phyloP scores from a whole-genome alignment of 164 flowering plant genomes.

The Macadamia integrifolia region DNA sequence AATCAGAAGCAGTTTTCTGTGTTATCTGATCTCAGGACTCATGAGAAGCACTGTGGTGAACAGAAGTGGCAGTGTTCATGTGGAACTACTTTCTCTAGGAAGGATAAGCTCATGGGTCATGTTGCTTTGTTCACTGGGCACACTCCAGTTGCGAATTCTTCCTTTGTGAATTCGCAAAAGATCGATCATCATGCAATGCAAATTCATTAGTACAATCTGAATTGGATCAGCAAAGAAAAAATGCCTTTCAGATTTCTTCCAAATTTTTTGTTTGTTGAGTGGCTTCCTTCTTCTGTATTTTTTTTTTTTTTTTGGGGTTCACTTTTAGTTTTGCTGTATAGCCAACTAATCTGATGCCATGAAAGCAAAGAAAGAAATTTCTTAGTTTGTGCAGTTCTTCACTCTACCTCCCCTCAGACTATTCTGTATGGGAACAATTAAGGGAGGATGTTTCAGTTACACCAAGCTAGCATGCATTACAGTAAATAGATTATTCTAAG shows the following conservation, averaged over 20 bases:
- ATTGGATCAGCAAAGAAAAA: neutral
- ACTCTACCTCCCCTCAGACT: too few species aligned
- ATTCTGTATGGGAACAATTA: too few species aligned
- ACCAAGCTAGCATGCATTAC: too few species aligned
- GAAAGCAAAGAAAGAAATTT: too few species aligned
- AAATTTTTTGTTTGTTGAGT: neutral
- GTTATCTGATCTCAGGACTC: slow-evolving; percentile 70
- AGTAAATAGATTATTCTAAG: too few species aligned
- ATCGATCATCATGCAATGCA: neutral
- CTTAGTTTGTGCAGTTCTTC: too few species aligned
- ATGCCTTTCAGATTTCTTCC: too few species aligned
- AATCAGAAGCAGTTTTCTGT: slow-evolving; percentile 68
- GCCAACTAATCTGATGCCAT: too few species aligned
- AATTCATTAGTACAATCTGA: neutral
- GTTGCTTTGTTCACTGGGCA: slow-evolving; percentile 63
- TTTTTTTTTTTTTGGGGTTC: too few species aligned
- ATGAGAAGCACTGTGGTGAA: slow-evolving; percentile 85
- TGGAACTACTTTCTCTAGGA: slow-evolving; percentile 75
- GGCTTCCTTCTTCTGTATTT: too few species aligned
- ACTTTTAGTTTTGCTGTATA: too few species aligned
- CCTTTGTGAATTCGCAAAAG: slow-evolving; percentile 3
- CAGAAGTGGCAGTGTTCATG: slow-evolving; percentile 78
- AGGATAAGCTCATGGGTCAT: slow-evolving; percentile 82
- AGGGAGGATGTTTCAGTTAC: too few species aligned
- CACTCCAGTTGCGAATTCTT: slow-evolving; percentile 21